Evolutionary conservation across 2,329 filamentous ascomycete genomes (phyloP).

Genomic region (Xenoacremonium recifei): DNA sequence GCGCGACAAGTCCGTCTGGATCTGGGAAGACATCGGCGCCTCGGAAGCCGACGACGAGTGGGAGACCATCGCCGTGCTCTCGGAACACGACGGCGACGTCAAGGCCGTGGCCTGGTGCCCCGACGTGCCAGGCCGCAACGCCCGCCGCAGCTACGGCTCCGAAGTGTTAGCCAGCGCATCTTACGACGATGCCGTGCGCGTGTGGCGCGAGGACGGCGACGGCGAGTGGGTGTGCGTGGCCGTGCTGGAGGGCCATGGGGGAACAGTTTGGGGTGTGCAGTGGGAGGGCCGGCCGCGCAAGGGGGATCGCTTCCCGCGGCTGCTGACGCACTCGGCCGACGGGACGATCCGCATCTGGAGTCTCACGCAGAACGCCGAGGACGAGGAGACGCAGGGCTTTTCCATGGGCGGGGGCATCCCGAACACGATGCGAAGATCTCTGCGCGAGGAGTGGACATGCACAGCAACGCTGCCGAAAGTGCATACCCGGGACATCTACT

Average conservation of each 20-base stretch:
- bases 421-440: conserved; percentile 79
- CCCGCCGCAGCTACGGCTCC: conserved; percentile 49
- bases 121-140: conserved; percentile 51
- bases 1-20: conserved; percentile 93
- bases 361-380: conserved; percentile 55
- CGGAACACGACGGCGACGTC: conserved; percentile 93
- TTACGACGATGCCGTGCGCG: conserved; percentile 86
- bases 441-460: conserved; percentile 82
- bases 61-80: conserved; percentile 92
- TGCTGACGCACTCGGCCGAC: conserved; percentile 87
- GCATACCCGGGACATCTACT: conserved; percentile 82
- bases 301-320: conserved; percentile 51
- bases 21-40: conserved; percentile 87
- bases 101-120: conserved; percentile 94
- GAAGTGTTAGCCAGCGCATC: conserved; percentile 86
- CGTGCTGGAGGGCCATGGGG: conserved; percentile 74
- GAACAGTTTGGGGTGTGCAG: conserved; percentile 88
- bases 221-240: conserved; percentile 89
- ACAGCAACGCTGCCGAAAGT: conserved; percentile 70
- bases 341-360: conserved; percentile 77
- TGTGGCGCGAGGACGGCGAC: conserved; percentile 89
- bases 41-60: conserved; percentile 85
- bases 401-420: conserved; percentile 59
- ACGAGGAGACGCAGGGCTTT: conserved; percentile 27
- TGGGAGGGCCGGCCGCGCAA: conserved; percentile 54